Evolutionary conservation across 495 filamentous ascomycete species (phyloP), one percentile per base, ranked within the genome.

Genomic region (Melanomma pulvis-pyrius): DNA sequence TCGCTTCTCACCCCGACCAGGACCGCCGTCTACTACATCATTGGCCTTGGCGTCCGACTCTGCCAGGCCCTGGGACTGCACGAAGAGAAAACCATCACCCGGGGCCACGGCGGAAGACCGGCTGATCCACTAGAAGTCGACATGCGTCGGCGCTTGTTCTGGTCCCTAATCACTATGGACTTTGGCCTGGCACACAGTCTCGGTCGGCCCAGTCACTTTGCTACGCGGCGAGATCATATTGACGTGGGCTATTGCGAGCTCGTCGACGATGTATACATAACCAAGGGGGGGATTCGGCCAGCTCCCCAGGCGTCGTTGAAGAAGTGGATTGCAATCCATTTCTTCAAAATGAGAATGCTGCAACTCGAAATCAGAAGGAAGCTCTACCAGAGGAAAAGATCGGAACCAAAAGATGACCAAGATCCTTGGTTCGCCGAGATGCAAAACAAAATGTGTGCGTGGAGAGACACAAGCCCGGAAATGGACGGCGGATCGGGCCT

Each of bases 251-350:
- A 90, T 66, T 96, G 93, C 71, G 85, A 89, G 62, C 79, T 87
- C 1, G 85, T 90, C 28, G 86, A 91, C 61, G 93, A 98, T 76
- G 80, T 85, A 30, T 86, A 88, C 73, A 96, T 98, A 69, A 91
- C 87, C 1, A 78, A 83, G n/a, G 79, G 86, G n/a, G 92, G 90
- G 9, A 87, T 97, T 50, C 76, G 82, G 19, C 83, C 85, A 0
- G 90, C 84, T 0, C 79, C 80, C 13, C 87, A 84, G 24, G 83
- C 83, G 0, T 87, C 88, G 25, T 78, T 91, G 50, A 88, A 87
- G 75, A 98, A 98, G 76, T 83, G 90, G 68, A 86, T 96, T 21
- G 86, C 90, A 9, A 92, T 96, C 61, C 93, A 98, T 75, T 96
- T 94, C 68, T 92, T 91, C 77, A 90, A 89, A 72, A 97, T 98